Percentiles rank a stretch among this genome's conserved stretches.
phyloP scores from a whole-genome alignment of 129 eudicot genomes.

The Helianthus annuus region DNA sequence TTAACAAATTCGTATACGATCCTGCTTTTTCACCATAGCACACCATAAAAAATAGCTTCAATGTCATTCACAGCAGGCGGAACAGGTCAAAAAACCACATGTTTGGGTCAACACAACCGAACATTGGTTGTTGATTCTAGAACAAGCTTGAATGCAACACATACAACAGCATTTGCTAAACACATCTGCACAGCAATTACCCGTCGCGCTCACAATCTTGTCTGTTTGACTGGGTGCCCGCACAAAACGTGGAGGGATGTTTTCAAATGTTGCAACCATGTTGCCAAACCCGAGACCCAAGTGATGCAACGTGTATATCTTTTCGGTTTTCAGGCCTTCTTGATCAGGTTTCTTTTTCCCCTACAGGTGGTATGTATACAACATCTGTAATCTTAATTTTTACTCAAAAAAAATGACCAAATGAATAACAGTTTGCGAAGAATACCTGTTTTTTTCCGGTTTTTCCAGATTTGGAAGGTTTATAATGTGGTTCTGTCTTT shows the following conservation, averaged over 20 bases:
- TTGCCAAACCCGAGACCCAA: constrained; percentile 76
- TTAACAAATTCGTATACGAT: constrained; percentile 10
- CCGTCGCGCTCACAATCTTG: constrained; percentile 52
- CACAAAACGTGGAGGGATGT: constrained; percentile 57
- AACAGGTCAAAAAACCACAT: constrained; percentile 65
- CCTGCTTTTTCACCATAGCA: constrained; percentile 17
- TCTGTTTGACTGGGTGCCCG: constrained; percentile 59
- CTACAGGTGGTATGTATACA: constrained; percentile 5
- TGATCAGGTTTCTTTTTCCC: constrained; percentile 32
- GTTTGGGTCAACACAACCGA: constrained; percentile 61
- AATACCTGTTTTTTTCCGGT: constrained; percentile 38
- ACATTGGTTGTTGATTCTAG: constrained; percentile 59
- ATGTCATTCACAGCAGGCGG: constrained; percentile 58
- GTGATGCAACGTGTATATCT: constrained; percentile 29
- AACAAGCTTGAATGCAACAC: constrained; percentile 71
- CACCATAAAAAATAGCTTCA: constrained; percentile 22
- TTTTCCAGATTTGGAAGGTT: constrained; percentile 25
- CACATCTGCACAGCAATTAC: constrained; percentile 57
- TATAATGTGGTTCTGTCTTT: constrained; percentile 48
- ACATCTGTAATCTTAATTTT: neutral
- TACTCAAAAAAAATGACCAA: neutral
- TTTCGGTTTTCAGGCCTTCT: constrained; percentile 26
- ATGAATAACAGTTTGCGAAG: neutral
- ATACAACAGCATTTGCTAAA: constrained; percentile 68
- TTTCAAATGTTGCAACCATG: constrained; percentile 63